Conservation (phyloP, 2,329 filamentous ascomycete species). For the Xylariaceae sp. region DNA sequence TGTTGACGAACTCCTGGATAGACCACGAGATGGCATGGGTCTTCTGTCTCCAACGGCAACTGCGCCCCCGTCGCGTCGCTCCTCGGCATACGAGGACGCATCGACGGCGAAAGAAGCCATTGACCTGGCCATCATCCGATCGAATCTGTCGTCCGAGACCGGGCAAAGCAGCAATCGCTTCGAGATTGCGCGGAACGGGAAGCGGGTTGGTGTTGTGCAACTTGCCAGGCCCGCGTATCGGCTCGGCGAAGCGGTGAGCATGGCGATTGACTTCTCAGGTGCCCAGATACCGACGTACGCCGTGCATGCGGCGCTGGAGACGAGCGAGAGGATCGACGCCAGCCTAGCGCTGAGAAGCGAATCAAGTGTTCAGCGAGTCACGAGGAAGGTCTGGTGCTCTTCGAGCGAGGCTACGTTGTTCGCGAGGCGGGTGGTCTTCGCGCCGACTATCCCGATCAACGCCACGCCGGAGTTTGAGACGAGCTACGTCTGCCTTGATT, state of each 20-base stretch:
- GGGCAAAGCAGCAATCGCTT: constrained; percentile 87
- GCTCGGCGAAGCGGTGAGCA: constrained; percentile 80
- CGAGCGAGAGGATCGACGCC: constrained; percentile 76
- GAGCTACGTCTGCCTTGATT: constrained; percentile 79
- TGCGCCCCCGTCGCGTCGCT: constrained; percentile 49
- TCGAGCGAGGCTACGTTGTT: constrained; percentile 81
- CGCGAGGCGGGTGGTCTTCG: constrained; percentile 73
- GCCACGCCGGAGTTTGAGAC: constrained; percentile 92
- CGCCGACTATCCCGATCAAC: constrained; percentile 73
- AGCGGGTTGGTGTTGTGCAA: constrained; percentile 84
- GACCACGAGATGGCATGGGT: constrained; percentile 53
- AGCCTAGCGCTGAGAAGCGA: constrained; percentile 79
- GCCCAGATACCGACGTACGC: constrained; percentile 81
- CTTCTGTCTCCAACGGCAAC: constrained; percentile 72
- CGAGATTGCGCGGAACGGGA: constrained; percentile 89
- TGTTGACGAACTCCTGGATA: constrained; percentile 68
- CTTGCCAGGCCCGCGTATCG: constrained; percentile 84
- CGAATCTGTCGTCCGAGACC: constrained; percentile 63
- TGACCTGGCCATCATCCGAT: constrained; percentile 83
- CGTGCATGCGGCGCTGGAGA: constrained; percentile 79
- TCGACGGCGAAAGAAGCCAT: constrained; percentile 77
- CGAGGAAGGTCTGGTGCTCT: constrained; percentile 73
- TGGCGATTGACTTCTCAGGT: constrained; percentile 77
- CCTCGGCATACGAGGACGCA: constrained; percentile 52
- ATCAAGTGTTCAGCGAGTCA: constrained; percentile 81